Percentiles rank a stretch among this genome's conserved stretches.
Evolutionary conservation across 768 basidiomycete species (phyloP).

Genomic region (Butyriboletus loyo): DNA sequence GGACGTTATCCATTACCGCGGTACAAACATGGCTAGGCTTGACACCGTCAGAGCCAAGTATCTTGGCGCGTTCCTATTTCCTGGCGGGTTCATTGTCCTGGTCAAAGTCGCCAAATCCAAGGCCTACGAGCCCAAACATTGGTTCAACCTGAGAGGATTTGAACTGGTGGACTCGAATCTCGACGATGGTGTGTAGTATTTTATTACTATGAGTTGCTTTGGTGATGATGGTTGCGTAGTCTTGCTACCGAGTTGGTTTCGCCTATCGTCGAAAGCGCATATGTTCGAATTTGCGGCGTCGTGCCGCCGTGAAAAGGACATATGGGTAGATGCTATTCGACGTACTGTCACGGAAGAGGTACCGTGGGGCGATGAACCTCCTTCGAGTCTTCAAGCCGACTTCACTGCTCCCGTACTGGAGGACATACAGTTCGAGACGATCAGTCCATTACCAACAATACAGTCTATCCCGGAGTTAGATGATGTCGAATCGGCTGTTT

Average conservation of each 20-base stretch:
- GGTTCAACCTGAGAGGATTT: conserved; percentile 77
- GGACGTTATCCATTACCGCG: conserved; percentile 76
- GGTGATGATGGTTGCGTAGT: conserved; percentile 41
- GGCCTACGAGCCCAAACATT: conserved; percentile 83
- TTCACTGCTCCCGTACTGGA: conserved; percentile 34
- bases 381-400: conserved; percentile 56
- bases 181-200: conserved; percentile 66
- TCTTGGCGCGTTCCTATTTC: conserved; percentile 85
- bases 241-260: conserved; percentile 78
- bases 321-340: conserved; percentile 77
- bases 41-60: conserved; percentile 76
- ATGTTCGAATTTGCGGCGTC: conserved; percentile 85
- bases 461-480: conserved; percentile 54
- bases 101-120: conserved; percentile 82
- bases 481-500: conserved; percentile 9
- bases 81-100: conserved; percentile 80
- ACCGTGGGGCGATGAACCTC: conserved; percentile 58
- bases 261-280: conserved; percentile 64
- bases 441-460: conserved; percentile 49
- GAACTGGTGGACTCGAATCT: conserved; percentile 66
- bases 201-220: conserved; percentile 1
- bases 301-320: conserved; percentile 77
- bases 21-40: conserved; percentile 39
- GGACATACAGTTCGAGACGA: conserved; percentile 40
- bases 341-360: conserved; percentile 43